Conservation (phyloP, 106 monocot genomes). For the Allium fistulosum region DNA sequence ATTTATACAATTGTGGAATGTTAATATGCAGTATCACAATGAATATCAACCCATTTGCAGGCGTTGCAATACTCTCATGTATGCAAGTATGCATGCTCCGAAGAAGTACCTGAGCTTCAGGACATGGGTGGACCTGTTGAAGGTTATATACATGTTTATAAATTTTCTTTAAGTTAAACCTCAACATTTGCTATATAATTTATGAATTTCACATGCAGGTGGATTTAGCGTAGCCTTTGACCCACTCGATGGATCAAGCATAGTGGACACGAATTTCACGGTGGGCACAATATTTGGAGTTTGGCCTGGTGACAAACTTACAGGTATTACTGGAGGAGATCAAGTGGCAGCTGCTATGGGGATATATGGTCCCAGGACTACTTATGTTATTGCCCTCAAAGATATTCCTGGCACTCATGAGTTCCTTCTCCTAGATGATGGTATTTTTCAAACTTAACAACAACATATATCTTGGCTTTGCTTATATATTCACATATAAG, state of each 20-base stretch:
- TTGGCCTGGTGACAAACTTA: constrained; percentile 88
- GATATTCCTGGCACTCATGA: constrained; percentile 89
- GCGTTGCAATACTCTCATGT: constrained; percentile 86
- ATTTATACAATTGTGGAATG: too few species aligned
- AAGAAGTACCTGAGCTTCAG: constrained; percentile 95
- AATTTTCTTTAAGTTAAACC: too few species aligned
- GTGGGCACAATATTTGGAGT: constrained; percentile 97
- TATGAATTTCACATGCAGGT: constrained; percentile 26
- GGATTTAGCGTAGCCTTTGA: constrained; percentile 98
- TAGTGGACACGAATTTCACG: constrained; percentile 96
- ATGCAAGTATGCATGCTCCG: constrained; percentile 98
- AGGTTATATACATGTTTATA: constrained; percentile 22
- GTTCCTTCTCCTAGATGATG: constrained; percentile 95
- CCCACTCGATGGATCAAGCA: constrained; percentile 93
- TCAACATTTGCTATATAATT: background rate
- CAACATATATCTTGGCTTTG: too few species aligned
- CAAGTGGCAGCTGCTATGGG: constrained; percentile 98
- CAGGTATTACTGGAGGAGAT: constrained; percentile 55
- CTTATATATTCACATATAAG: too few species aligned
- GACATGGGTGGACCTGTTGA: constrained; percentile 94
- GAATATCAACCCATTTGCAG: constrained; percentile 13
- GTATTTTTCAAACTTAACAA: constrained; percentile 8
- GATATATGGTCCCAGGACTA: constrained; percentile 90
- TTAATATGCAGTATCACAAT: too few species aligned
- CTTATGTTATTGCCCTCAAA: constrained; percentile 81